Percentiles rank a stretch among this genome's conserved stretches.
Conservation (phyloP, 1,284 basidiomycete species). For the Dichomitus squalens region DNA sequence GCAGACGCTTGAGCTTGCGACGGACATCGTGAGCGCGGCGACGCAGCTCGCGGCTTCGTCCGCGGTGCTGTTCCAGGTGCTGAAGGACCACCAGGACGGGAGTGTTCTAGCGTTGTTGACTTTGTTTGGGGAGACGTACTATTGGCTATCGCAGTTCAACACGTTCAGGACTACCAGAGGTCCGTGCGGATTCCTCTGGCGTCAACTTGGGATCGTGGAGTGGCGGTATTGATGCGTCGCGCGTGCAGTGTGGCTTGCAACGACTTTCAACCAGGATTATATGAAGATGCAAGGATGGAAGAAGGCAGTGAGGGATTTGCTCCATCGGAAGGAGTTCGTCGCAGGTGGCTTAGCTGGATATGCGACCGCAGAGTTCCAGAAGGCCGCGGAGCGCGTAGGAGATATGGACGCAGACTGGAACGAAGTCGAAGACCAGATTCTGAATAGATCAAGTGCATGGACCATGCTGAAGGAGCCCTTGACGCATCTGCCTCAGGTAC, state of each 20-base stretch:
- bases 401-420: not conserved
- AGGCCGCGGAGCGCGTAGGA: conserved; percentile 4
- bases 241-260: conserved; percentile 68
- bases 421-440: not conserved
- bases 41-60: conserved; percentile 60
- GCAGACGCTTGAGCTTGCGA: conserved; percentile 50
- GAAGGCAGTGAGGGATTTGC: conserved; percentile 46
- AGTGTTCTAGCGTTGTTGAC: conserved; percentile 56
- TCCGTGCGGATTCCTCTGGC: not conserved
- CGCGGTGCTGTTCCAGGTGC: conserved; percentile 57
- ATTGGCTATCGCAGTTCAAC: conserved; percentile 16
- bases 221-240: no score
- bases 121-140: conserved; percentile 33
- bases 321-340: conserved; percentile 73
- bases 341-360: conserved; percentile 63
- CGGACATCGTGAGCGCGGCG: conserved; percentile 44
- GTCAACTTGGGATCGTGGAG: not conserved
- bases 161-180: not conserved
- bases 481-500: conserved; percentile 64
- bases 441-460: conserved; percentile 2
- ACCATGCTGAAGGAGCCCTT: conserved; percentile 56
- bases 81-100: conserved; percentile 64
- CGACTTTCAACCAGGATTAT: conserved; percentile 62
- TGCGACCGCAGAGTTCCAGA: conserved; percentile 37
- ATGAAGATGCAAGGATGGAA: conserved; percentile 66